Evolutionary conservation across 2,329 filamentous ascomycete genomes (phyloP).

Genomic region (Penicillium sclerotiorum): DNA sequence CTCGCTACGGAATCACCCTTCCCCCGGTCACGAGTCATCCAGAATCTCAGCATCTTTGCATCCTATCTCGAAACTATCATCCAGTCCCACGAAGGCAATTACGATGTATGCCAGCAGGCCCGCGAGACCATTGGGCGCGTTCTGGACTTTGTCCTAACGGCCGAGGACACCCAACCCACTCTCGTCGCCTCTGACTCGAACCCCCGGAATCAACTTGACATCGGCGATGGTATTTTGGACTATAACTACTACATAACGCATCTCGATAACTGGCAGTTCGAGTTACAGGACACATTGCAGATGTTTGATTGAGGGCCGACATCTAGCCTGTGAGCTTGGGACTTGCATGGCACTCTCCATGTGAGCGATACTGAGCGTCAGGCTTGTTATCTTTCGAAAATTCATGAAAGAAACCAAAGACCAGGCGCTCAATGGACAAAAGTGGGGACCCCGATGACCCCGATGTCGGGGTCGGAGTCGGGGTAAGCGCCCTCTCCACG

Average conservation of each 20-base stretch:
- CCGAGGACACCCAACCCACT: no score
- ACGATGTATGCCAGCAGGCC: constrained; percentile 23
- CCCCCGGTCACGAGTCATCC: constrained; percentile 26
- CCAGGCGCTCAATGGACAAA: no score
- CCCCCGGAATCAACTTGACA: neutral
- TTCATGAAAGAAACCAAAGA: no score
- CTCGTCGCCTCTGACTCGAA: no score
- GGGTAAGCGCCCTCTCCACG: neutral
- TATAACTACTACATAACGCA: constrained; percentile 6
- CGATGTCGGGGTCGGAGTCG: neutral
- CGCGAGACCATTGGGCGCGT: constrained; percentile 17
- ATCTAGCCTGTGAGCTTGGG: neutral
- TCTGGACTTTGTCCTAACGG: constrained; percentile 12
- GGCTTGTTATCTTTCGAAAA: no score
- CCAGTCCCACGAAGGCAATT: constrained; percentile 22
- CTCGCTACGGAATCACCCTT: constrained; percentile 1
- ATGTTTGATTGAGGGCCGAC: neutral
- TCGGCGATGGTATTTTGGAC: neutral
- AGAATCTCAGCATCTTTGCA: constrained; percentile 27
- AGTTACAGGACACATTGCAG: constrained; percentile 2
- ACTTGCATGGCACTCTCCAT: no score
- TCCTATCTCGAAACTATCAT: constrained; percentile 23
- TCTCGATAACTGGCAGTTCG: constrained; percentile 9
- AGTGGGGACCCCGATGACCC: neutral
- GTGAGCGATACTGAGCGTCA: no score